phyloP scores from a whole-genome alignment of 2,329 filamentous ascomycete species.

The Aspergillus sp. region DNA sequence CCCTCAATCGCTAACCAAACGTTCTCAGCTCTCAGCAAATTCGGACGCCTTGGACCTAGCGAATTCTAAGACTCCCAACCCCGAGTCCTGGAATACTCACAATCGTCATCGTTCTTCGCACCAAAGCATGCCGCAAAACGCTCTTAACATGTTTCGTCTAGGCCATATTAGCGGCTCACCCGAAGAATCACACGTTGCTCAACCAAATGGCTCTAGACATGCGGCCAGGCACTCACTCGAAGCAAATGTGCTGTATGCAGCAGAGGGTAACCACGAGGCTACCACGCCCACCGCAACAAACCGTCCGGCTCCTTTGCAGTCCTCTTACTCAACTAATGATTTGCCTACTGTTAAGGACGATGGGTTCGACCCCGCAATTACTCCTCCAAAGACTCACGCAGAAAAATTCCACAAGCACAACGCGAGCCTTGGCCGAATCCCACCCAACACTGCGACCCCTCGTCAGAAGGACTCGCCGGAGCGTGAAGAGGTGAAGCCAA shows the following conservation, averaged over 20 bases:
- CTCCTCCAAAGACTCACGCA: conserved; percentile 58
- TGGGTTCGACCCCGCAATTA: conserved; percentile 47
- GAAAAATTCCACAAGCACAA: conserved; percentile 71
- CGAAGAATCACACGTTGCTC: conserved; percentile 26
- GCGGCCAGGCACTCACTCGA: conserved; percentile 47
- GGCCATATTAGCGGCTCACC: conserved; percentile 35
- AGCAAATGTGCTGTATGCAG: conserved; percentile 37
- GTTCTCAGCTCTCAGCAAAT: conserved; percentile 70
- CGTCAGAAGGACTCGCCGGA: conserved; percentile 52
- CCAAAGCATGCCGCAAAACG: conserved; percentile 60
- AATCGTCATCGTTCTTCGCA: conserved; percentile 67
- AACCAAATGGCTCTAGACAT: conserved; percentile 36
- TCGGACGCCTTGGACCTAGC: conserved; percentile 80
- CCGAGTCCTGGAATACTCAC: conserved; percentile 66
- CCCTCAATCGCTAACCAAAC: conserved; percentile 40
- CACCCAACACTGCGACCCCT: conserved; percentile 62
- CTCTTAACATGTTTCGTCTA: conserved; percentile 43
- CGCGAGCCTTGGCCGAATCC: conserved; percentile 77
- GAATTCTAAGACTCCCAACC: conserved; percentile 64
- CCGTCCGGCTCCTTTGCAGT: conserved; percentile 59
- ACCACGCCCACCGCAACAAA: conserved; percentile 32
- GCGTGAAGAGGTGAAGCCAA: conserved; percentile 47
- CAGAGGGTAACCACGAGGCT: conserved; percentile 29
- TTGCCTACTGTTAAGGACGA: conserved; percentile 79
- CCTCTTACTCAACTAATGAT: conserved; percentile 88